Percentiles rank a stretch among this genome's conserved stretches.
phyloP scores from a whole-genome alignment of 768 basidiomycete species.

The Polyporus arcularius region DNA sequence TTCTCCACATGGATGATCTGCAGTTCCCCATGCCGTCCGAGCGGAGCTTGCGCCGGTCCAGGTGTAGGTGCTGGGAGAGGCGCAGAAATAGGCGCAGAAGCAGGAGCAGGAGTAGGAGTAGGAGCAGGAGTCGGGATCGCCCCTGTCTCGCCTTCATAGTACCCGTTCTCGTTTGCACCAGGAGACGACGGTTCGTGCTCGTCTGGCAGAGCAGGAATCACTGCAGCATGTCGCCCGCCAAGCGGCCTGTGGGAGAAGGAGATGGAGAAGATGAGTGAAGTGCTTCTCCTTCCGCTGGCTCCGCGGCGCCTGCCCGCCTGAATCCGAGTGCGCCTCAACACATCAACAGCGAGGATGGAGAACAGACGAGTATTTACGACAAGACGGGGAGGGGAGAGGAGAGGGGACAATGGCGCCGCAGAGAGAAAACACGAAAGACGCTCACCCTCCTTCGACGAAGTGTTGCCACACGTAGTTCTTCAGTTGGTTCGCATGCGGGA shows the following conservation, averaged over 20 bases:
- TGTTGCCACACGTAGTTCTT: conserved; percentile 87
- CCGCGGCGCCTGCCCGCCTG: background rate
- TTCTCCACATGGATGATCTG: conserved; percentile 30
- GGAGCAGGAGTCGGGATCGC: conserved; percentile 3
- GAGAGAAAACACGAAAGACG: conserved; percentile 24
- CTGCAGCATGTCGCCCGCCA: conserved; percentile 80
- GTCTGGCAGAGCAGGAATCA: conserved; percentile 78
- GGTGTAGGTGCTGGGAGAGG: background rate
- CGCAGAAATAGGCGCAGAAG: background rate
- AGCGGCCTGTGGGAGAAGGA: conserved; percentile 52
- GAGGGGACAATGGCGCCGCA: background rate
- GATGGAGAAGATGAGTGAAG: conserved; percentile 19
- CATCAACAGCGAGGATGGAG: no score
- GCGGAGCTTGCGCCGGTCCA: background rate
- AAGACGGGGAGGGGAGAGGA: background rate
- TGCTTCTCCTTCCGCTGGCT: conserved; percentile 1
- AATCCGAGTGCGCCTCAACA: background rate
- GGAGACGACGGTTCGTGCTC: conserved; percentile 37
- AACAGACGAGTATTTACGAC: background rate
- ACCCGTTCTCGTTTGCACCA: conserved; percentile 10
- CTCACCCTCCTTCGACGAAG: conserved; percentile 85
- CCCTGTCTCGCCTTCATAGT: conserved; percentile 17
- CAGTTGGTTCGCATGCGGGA: conserved; percentile 69
- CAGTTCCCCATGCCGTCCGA: conserved; percentile 21
- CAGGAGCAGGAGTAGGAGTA: background rate